A percentile compares a stretch with the other conserved stretches of the same genome.
Evolutionary conservation across 768 basidiomycete genomes (phyloP).

Genomic region (Xerocomus potaroensis): DNA sequence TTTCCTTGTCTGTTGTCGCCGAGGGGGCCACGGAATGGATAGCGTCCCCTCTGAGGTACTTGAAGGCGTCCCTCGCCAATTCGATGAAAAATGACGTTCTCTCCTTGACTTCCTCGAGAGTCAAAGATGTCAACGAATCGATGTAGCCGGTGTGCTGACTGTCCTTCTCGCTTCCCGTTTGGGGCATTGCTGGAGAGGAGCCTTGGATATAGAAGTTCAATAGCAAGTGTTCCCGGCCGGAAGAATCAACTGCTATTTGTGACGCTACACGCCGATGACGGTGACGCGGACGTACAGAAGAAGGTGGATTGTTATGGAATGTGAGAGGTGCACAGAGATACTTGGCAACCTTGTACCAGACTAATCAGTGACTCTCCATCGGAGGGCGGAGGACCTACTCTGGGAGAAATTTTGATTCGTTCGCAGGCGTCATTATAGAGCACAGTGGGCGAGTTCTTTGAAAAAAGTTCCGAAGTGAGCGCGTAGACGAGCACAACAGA

Average conservation of each 20-base stretch:
- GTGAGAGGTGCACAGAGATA: slow-evolving; percentile 63
- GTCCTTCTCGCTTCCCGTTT: slow-evolving; percentile 23
- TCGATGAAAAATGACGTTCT: slow-evolving; percentile 40
- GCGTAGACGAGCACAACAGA: slow-evolving; percentile 72
- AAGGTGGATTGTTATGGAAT: slow-evolving; percentile 82
- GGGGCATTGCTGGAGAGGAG: slow-evolving; percentile 32
- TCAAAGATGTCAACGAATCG: slow-evolving; percentile 48
- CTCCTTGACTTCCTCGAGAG: slow-evolving; percentile 53
- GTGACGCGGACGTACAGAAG: slow-evolving; percentile 70
- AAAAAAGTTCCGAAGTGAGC: slow-evolving; percentile 78
- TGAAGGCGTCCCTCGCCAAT: slow-evolving; percentile 56
- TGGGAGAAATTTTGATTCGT: slow-evolving; percentile 42
- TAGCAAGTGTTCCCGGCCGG: slow-evolving; percentile 79
- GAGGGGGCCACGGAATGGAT: slow-evolving; percentile 35
- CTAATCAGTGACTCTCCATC: not conserved
- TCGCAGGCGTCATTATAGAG: slow-evolving; percentile 62
- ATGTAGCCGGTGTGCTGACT: slow-evolving; percentile 32
- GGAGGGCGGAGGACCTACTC: slow-evolving; percentile 30
- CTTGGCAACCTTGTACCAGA: slow-evolving; percentile 51
- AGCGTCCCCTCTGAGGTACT: slow-evolving; percentile 67
- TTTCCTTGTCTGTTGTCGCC: slow-evolving; percentile 25
- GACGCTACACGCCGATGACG: slow-evolving; percentile 80
- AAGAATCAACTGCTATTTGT: slow-evolving; percentile 65
- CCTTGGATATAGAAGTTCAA: slow-evolving; percentile 80
- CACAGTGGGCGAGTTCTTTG: slow-evolving; percentile 84